A percentile compares a stretch with the other conserved stretches of the same genome.
Evolutionary conservation across 2,329 filamentous ascomycete species (phyloP).

Genomic region (Ceratocystis albifundus): DNA sequence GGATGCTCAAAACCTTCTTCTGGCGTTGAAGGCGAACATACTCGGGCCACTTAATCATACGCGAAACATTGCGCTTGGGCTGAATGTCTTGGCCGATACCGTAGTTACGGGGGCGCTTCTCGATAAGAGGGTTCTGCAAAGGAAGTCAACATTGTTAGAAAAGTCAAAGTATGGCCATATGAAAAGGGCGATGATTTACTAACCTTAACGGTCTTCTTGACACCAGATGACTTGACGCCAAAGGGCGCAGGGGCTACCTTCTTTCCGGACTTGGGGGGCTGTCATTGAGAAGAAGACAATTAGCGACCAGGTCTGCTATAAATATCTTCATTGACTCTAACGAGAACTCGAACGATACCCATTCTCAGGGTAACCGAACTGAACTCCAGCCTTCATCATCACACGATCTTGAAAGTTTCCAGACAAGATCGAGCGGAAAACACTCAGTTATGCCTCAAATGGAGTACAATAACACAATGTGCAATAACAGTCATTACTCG

Average conservation of each 20-base stretch:
- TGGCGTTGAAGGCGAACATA: slow-evolving; percentile 96
- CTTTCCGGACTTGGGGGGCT: slow-evolving; percentile 98
- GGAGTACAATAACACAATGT: slow-evolving; percentile 13
- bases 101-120: slow-evolving; percentile 96
- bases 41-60: slow-evolving; percentile 99
- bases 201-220: slow-evolving; percentile 96
- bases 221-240: slow-evolving; percentile 79
- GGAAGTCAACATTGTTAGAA: slow-evolving; percentile 25
- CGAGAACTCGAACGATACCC: slow-evolving; percentile 43
- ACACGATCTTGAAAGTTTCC: slow-evolving; percentile 18
- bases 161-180: background rate
- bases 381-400: slow-evolving; percentile 23
- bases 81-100: slow-evolving; percentile 99
- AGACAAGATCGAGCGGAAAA: slow-evolving; percentile 20
- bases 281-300: slow-evolving; percentile 99
- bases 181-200: slow-evolving; percentile 32
- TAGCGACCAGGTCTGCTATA: slow-evolving; percentile 72
- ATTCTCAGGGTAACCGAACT: slow-evolving; percentile 4
- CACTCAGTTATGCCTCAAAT: slow-evolving; percentile 16
- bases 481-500: slow-evolving; percentile 10
- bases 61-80: slow-evolving; percentile 85
- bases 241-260: slow-evolving; percentile 96
- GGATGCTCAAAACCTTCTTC: slow-evolving; percentile 92
- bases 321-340: slow-evolving; percentile 75
- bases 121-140: slow-evolving; percentile 88